Evolutionary conservation across 2,329 filamentous ascomycete genomes (phyloP), one percentile per base, ranked within the genome.

Genomic region (Sphaerulina musiva): DNA sequence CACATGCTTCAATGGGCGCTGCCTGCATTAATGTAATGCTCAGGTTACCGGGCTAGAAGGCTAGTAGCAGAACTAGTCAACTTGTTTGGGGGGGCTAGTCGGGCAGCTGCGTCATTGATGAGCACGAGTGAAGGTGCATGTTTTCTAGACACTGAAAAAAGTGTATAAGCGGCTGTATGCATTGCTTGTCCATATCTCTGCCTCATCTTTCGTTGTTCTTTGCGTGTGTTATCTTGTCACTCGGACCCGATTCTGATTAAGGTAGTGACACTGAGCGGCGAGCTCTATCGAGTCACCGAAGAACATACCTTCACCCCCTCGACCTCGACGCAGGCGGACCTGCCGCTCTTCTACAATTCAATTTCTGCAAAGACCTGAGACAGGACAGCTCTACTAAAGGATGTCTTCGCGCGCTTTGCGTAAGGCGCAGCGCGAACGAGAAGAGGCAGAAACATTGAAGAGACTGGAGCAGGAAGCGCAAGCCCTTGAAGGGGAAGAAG

Each of bases 341-440:
- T 29, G 4, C 34, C 10, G 4, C 34, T 5, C 34, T 10, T n/a
- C 10, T 20, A 20, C 34, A 36, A 9, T 36, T 8, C 2, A 9
- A 38, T 11, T 36, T 38, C 34, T 36, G 34, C 17, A 11, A 17
- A 20, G 20, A 17, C 46, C 17, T 14, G 17, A 34, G 17, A 1
- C 10, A 45, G 17, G 17, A 1, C 10, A 45, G 17, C 10, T 20
- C 26, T 32, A 23, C 14, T 32, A n/a, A 44, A 63, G 53, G 41
- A 86, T 86, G 83, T 85, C 83, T 42, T 81, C 82, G 14, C 78
- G 83, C 60, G 82, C 83, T n/a, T 70, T 86, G 51, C 77, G 83
- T 26, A 82, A 82, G 66, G 76, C 82, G 52, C 82, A 84, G 66
- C 78, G 78, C 59, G 80, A 83, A 72, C 77, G 77, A 55, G 81